Percentiles rank a stretch among this genome's conserved stretches.
Conservation (phyloP, 148 eudicot species). For the Rhododendron ovatum region DNA sequence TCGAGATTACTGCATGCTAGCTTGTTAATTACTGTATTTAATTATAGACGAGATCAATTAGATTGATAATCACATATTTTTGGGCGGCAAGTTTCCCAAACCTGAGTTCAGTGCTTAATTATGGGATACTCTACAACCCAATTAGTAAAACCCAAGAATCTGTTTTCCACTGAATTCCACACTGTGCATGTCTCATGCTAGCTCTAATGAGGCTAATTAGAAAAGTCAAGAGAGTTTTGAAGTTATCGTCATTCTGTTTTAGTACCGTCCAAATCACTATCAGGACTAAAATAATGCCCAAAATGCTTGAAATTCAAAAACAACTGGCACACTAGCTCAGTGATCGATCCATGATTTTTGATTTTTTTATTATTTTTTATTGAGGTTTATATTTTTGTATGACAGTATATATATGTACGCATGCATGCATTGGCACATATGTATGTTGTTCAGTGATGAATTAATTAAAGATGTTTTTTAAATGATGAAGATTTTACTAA, state of each 20-base stretch:
- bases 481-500: background rate
- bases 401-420: background rate
- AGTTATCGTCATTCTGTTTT: background rate
- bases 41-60: background rate
- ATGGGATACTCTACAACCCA: background rate
- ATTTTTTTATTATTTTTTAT: background rate
- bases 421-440: background rate
- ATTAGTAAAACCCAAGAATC: background rate
- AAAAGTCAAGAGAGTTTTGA: conserved; percentile 8
- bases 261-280: background rate
- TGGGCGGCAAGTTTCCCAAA: background rate
- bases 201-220: conserved; percentile 10
- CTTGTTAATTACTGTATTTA: background rate
- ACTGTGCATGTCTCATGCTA: background rate
- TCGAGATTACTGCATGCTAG: background rate
- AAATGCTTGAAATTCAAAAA: conserved; percentile 1
- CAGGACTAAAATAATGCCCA: background rate
- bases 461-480: background rate
- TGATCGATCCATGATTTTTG: background rate
- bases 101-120: background rate
- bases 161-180: conserved; percentile 10
- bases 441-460: background rate
- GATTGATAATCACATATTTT: background rate
- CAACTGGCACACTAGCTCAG: background rate
- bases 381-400: background rate